Conservation (phyloP, 78 protist species). For the Dictyostelium firmibasis region DNA sequence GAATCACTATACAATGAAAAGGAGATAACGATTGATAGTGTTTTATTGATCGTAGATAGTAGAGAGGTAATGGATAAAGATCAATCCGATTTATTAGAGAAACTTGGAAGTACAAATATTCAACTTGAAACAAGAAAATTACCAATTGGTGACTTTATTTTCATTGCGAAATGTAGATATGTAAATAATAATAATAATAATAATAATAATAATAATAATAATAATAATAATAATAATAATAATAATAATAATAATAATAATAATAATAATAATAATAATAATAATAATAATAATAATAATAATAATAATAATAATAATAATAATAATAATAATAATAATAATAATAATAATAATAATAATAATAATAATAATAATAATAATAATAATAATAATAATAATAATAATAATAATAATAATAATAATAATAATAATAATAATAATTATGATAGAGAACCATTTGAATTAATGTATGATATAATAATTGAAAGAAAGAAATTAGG, state of each 20-base stretch:
- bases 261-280: not conserved
- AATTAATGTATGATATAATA: conserved; percentile 10
- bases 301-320: too few relatives aligned
- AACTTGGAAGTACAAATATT: not conserved
- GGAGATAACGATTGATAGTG: not conserved
- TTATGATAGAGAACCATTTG: not conserved
- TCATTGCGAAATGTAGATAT: not conserved
- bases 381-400: too few relatives aligned
- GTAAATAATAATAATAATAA: not conserved
- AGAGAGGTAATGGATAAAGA: conserved; percentile 46
- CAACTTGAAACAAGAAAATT: not conserved
- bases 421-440: not conserved
- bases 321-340: too few relatives aligned
- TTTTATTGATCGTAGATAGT: conserved; percentile 42
- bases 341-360: too few relatives aligned
- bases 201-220: not conserved
- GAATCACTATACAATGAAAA: not conserved
- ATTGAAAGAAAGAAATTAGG: conserved; percentile 15
- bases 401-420: not conserved
- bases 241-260: not conserved
- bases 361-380: too few relatives aligned
- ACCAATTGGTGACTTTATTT: conserved; percentile 23
- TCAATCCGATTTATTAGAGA: not conserved
- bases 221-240: not conserved
- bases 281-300: not conserved